Base-by-base conservation (phyloP, 2,329 filamentous ascomycete species). In the Sclerotinia glacialis region DNA sequence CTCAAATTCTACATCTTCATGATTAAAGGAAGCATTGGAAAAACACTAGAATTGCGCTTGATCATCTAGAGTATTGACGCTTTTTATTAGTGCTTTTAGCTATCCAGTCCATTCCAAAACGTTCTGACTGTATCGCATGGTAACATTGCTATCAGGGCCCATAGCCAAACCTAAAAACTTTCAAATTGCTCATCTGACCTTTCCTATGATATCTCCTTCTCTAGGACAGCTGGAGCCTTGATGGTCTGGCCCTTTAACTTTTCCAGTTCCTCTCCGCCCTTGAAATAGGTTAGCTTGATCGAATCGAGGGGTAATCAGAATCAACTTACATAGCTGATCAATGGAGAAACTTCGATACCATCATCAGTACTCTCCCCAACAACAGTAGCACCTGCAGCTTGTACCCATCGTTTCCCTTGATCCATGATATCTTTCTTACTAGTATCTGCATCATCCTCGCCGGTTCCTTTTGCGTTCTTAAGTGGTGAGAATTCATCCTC, bases 401-500 rank as follows among this genome's bases (percentile, higher is more conserved):
- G 82, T 59, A 91, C 81, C 93, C 95, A 99, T 74, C 91, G 88
- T 79, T 88, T 87, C 54, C 95, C 95, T 80, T 98, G 95, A 55
- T 83, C 82, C 87, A 97, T 89, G 77, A 98, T 96, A 77, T 98
- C 92, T 71, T 83, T 83, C 80, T 89, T 92, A 83, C 93, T 97
- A 61, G 95, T 99, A 72, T 97, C 93, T 14, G 92, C 91, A 78
- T 97, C 92, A 76, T 99, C 95, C 80, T 97, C 91, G 42, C 91
- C 92, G 50, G 91, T 93, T 65, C 93, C 92, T 70, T 83, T 85
- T 44, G 83, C 86, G 76, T 99, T 99, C 88, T 99, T 99, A 72
- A 99, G 82, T 5, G 95, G 95, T 37, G 93, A 97, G 82, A 99
- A 99, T 80, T 99, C 95, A 73, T 99, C 95, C 82, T 97, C 93